These are phyloP conservation scores for Somion occarium DNA, from an alignment of 1,284 basidiomycete species.

Conservation along the genomic window DNA sequence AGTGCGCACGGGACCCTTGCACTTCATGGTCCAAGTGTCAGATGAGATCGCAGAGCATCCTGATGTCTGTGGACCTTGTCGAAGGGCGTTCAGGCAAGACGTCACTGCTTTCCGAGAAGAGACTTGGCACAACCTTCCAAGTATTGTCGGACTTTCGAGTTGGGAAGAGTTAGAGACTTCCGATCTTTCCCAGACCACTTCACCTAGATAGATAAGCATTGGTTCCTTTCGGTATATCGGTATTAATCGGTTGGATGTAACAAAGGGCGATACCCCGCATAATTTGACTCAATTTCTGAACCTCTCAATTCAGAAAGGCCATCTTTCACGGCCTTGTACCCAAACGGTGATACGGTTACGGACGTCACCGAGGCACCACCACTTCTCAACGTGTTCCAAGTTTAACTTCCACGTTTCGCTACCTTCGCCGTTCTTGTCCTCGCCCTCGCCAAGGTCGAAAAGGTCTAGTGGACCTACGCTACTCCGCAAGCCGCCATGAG, in stretches of 20 bases:
- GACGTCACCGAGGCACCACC: conserved; percentile 80
- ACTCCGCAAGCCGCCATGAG: conserved; percentile 29
- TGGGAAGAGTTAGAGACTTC: conserved; percentile 40
- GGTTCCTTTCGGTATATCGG: background rate
- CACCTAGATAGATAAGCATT: conserved; percentile 8
- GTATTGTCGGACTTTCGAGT: conserved; percentile 36
- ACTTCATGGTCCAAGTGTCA: conserved; percentile 48
- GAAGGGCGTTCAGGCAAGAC: conserved; percentile 38
- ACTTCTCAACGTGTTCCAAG: conserved; percentile 70
- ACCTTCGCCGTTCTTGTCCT: conserved; percentile 25
- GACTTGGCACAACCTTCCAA: conserved; percentile 46
- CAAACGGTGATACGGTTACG: conserved; percentile 65
- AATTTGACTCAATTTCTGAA: no score
- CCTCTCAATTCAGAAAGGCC: background rate
- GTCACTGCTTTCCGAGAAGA: conserved; percentile 35
- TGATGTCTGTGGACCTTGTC: conserved; percentile 39
- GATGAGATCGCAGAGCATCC: conserved; percentile 35
- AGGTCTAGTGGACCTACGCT: conserved; percentile 68
- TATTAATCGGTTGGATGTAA: background rate
- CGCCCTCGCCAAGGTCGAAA: conserved; percentile 42
- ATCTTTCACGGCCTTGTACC: conserved; percentile 55
- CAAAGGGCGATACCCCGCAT: background rate
- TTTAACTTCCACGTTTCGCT: conserved; percentile 26
- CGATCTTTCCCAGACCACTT: conserved; percentile 19
- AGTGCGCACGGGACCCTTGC: conserved; percentile 46